Evolutionary conservation across 129 eudicot genomes (phyloP), one percentile per base, ranked within the genome.

Genomic region (Escallonia rubra): DNA sequence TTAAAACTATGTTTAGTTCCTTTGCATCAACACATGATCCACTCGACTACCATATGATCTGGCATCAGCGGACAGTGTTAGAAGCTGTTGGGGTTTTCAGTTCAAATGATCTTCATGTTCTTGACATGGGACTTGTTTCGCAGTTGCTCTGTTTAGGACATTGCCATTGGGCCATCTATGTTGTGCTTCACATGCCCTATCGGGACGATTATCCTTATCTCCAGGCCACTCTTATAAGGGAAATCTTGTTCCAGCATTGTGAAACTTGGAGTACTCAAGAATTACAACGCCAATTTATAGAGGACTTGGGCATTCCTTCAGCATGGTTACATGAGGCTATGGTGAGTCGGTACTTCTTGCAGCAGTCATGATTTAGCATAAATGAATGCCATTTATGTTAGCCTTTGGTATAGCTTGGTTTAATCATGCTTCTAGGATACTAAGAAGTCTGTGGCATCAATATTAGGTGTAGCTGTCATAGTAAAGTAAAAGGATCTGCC

Each of bases 111-210:
- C 98, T 93, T 84, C 96, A 93, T 80, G 82, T 84, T 72, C 90
- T 93, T 63, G 98, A 93, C 64, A 86, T 93, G 91, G 90, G 88
- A 52, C 67, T 78, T 74, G 87, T 93, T 79, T 89, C 96, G 34
- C 96, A 93, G 82, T 76, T 93, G 75, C 75, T 93, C 7, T 82
- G 75, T 52, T 68, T 86, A 0, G 96, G 96, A 60, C 81, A 86
- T 41, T 93, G 98, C 72, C 96, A 93, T 65, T 93, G 98, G 98
- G 98, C 96, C 38, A 86, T 93, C 65, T 93, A 93, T 67, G 92
- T 93, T 54, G 95, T 85, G 57, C 95, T 93, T 55, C 96, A 93
- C 74, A 93, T 93, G 86, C 84, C 95, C 15, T 74, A 80, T 80
- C 88, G 87, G 46, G 90, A 89, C 41, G 96, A 89, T 82, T 86